Evolutionary conservation across 176 grass and related monocot genomes (phyloP).

Genomic region (Raddia guianensis): DNA sequence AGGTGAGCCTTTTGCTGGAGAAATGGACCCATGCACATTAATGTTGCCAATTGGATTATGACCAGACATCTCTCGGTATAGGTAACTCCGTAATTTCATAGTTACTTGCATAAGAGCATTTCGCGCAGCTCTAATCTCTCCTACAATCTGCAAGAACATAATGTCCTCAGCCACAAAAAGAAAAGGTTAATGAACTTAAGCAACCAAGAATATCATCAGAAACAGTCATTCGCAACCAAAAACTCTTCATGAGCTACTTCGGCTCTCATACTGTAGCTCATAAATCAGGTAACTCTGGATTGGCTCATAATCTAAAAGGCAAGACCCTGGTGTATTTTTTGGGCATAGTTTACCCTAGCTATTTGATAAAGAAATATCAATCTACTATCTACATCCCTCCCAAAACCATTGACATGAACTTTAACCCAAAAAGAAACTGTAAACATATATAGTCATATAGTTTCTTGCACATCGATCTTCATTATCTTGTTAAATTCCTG

Average conservation of each 20-base stretch:
- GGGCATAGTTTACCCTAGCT: neutral
- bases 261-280: neutral
- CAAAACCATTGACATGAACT: conserved; percentile 18
- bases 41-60: conserved; percentile 57
- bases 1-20: conserved; percentile 58
- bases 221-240: conserved; percentile 17
- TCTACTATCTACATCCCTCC: conserved; percentile 7
- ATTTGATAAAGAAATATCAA: conserved; percentile 7
- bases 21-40: conserved; percentile 56
- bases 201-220: neutral
- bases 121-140: conserved; percentile 91
- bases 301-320: conserved; percentile 14
- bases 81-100: conserved; percentile 71
- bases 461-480: neutral
- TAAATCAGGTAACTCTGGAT: neutral
- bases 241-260: neutral
- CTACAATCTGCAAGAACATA: conserved; percentile 81
- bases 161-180: conserved; percentile 2
- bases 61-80: conserved; percentile 69
- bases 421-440: neutral
- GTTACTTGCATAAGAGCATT: conserved; percentile 92
- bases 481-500: conserved; percentile 12
- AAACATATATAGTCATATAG: neutral
- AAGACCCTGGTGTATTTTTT: neutral
- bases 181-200: conserved; percentile 13